Evolutionary conservation across 139 green algal genomes (phyloP).

Genomic region (Tetraselmis striata): DNA sequence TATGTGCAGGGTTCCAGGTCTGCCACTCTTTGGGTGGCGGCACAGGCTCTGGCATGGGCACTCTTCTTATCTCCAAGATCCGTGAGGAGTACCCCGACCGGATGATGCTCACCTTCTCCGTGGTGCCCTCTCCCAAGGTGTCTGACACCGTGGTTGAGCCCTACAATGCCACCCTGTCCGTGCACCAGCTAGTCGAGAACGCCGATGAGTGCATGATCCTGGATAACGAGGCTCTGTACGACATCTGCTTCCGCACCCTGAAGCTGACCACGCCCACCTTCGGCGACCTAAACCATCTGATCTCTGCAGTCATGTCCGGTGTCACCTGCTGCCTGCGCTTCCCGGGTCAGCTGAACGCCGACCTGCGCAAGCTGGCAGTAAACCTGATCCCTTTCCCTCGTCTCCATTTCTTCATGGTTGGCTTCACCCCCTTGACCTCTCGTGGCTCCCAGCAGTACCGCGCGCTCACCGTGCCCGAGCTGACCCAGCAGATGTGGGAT

Average conservation of each 20-base stretch:
- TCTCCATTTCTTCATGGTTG: slow-evolving; percentile 94
- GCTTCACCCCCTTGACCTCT: slow-evolving; percentile 87
- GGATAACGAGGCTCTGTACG: slow-evolving; percentile 81
- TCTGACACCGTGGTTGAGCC: slow-evolving; percentile 85
- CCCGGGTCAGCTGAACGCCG: slow-evolving; percentile 84
- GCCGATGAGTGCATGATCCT: slow-evolving; percentile 95
- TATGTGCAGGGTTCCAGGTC: slow-evolving; percentile 81
- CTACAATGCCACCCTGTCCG: slow-evolving; percentile 83
- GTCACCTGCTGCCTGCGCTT: slow-evolving; percentile 94
- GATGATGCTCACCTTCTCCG: slow-evolving; percentile 72
- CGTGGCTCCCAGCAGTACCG: slow-evolving; percentile 90
- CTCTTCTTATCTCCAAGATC: slow-evolving; percentile 88
- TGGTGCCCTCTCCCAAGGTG: slow-evolving; percentile 70
- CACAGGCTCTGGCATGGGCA: slow-evolving; percentile 94
- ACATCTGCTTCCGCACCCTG: slow-evolving; percentile 97
- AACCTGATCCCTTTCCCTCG: slow-evolving; percentile 93
- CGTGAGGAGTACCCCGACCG: slow-evolving; percentile 84
- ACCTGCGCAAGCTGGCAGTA: slow-evolving; percentile 86
- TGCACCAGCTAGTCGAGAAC: slow-evolving; percentile 91
- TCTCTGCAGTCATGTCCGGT: slow-evolving; percentile 88
- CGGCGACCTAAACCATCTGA: slow-evolving; percentile 91
- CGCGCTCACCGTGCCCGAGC: slow-evolving; percentile 81
- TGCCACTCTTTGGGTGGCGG: slow-evolving; percentile 93
- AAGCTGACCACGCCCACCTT: slow-evolving; percentile 95
- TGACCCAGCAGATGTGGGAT: slow-evolving; percentile 96